These are phyloP conservation scores for Aspergillus hancockii DNA, from an alignment of 495 filamentous ascomycete species.

Conservation along the genomic window DNA sequence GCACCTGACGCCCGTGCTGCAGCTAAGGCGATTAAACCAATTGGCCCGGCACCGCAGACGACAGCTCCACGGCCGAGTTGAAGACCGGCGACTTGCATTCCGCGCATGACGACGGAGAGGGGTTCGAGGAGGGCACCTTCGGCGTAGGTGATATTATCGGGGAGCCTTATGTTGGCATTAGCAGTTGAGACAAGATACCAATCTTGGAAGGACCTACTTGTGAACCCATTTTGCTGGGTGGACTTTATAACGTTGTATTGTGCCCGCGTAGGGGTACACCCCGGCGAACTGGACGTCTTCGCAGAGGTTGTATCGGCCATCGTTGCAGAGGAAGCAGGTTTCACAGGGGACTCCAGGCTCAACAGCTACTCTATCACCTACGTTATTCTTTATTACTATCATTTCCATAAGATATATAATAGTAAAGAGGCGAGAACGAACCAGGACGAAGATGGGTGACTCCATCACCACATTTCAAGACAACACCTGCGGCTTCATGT, in stretches of 20 bases:
- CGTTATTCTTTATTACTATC: not conserved
- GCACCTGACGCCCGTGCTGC: constrained; percentile 61
- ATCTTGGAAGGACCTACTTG: constrained; percentile 37
- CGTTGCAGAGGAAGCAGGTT: constrained; percentile 60
- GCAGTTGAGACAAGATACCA: not conserved
- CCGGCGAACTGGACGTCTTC: constrained; percentile 67
- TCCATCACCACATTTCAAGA: constrained; percentile 60
- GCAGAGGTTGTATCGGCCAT: constrained; percentile 79
- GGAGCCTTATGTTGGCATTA: constrained; percentile 39
- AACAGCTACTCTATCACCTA: constrained; percentile 71
- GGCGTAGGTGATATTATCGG: constrained; percentile 58
- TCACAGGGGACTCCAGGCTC: constrained; percentile 75
- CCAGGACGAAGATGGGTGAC: constrained; percentile 37
- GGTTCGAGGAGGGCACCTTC: constrained; percentile 76
- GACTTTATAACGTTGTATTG: constrained; percentile 58
- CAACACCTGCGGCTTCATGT: constrained; percentile 74
- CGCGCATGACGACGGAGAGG: constrained; percentile 74
- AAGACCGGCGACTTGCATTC: constrained; percentile 56
- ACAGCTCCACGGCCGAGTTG: constrained; percentile 55
- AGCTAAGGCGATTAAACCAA: constrained; percentile 68
- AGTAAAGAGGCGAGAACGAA: constrained; percentile 10
- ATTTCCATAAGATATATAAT: not conserved
- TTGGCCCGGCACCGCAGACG: constrained; percentile 75
- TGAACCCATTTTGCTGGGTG: constrained; percentile 61
- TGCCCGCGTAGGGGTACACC: constrained; percentile 59